Evolutionary conservation across 805 yeast species (phyloP).

Genomic region (Zygoascus biomembranicola): DNA sequence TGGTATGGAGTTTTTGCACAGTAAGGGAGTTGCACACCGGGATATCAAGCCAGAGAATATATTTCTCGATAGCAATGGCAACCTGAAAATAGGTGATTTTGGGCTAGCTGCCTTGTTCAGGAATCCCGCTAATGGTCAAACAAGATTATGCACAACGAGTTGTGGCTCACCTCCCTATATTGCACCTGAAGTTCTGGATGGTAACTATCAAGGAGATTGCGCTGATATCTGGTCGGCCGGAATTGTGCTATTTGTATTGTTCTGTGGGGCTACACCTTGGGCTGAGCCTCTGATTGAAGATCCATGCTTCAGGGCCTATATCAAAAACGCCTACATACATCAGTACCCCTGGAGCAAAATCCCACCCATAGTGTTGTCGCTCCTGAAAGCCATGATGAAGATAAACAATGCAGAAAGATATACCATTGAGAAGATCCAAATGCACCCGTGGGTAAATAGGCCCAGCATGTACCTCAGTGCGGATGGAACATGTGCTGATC

Average conservation of each 20-base stretch:
- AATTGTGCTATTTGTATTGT: conserved; percentile 49
- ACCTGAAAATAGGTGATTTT: conserved; percentile 67
- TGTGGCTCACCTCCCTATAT: conserved; percentile 73
- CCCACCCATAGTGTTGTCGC: conserved; percentile 40
- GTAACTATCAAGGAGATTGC: conserved; percentile 44
- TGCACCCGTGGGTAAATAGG: conserved; percentile 78
- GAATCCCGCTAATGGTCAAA: conserved; percentile 38
- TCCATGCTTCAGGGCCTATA: conserved; percentile 36
- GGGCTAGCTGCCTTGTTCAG: conserved; percentile 61
- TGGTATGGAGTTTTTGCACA: conserved; percentile 54
- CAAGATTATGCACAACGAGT: conserved; percentile 28
- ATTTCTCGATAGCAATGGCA: conserved; percentile 53
- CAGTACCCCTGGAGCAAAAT: conserved; percentile 49
- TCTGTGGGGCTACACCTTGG: conserved; percentile 68
- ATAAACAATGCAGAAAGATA: conserved; percentile 64
- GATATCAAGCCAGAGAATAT: conserved; percentile 63
- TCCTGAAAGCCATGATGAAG: conserved; percentile 52
- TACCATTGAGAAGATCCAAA: conserved; percentile 50
- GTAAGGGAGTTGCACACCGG: conserved; percentile 57
- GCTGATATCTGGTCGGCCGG: conserved; percentile 70
- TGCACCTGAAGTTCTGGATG: conserved; percentile 60
- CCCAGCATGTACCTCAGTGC: conserved; percentile 41
- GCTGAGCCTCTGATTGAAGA: conserved; percentile 54
- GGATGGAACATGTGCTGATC: conserved; percentile 46
- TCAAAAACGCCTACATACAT: conserved; percentile 38